A percentile compares a stretch with the other conserved stretches of the same genome.
phyloP scores from a whole-genome alignment of 2,329 filamentous ascomycete species.

The Seiridium unicorne region DNA sequence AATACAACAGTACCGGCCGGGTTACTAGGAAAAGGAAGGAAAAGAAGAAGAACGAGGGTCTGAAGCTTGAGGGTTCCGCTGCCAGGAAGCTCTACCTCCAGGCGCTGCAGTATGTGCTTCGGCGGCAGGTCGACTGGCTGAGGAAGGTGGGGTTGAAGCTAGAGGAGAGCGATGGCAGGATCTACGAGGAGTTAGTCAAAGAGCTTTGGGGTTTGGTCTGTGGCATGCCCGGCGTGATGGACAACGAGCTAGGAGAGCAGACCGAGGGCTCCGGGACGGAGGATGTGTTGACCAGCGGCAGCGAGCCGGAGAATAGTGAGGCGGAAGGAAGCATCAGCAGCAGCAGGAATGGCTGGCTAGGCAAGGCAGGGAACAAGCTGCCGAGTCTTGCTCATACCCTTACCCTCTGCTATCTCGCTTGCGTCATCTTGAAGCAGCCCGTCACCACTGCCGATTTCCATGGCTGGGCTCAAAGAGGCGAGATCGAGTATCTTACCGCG shows the following conservation, averaged over 20 bases:
- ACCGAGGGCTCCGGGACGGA: slow-evolving; percentile 15
- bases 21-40: slow-evolving; percentile 58
- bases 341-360: slow-evolving; percentile 38
- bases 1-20: slow-evolving; percentile 60
- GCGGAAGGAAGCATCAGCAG: slow-evolving; percentile 21
- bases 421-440: slow-evolving; percentile 72
- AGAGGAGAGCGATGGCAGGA: slow-evolving; percentile 55
- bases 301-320: slow-evolving; percentile 33
- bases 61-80: slow-evolving; percentile 61
- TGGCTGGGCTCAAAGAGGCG: slow-evolving; percentile 64
- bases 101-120: slow-evolving; percentile 78
- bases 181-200: slow-evolving; percentile 76
- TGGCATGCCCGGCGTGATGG: slow-evolving; percentile 46
- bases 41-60: slow-evolving; percentile 48
- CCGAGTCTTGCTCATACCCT: slow-evolving; percentile 75
- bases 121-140: slow-evolving; percentile 77
- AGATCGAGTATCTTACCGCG: slow-evolving; percentile 71
- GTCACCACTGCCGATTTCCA: slow-evolving; percentile 72
- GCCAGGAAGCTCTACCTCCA: slow-evolving; percentile 81
- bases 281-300: slow-evolving; percentile 30
- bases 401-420: slow-evolving; percentile 76
- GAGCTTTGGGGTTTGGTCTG: slow-evolving; percentile 80
- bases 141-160: slow-evolving; percentile 71
- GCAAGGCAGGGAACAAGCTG: slow-evolving; percentile 43
- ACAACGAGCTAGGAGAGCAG: slow-evolving; percentile 22